Conservation (phyloP, 2,329 filamentous ascomycete genomes). For the Dactylellina haptotyla region DNA sequence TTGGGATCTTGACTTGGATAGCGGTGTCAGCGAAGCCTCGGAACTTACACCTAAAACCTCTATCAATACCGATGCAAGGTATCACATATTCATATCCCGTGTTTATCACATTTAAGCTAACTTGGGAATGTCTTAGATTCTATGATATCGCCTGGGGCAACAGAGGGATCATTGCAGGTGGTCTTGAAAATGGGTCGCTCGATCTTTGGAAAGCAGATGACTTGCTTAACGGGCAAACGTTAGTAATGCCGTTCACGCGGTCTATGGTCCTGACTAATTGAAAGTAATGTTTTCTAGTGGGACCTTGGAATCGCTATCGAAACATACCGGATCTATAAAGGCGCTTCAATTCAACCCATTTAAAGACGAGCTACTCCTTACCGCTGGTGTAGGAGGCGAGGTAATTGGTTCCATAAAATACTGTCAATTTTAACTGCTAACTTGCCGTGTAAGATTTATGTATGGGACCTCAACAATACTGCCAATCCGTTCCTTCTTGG, state of each 20-base stretch:
- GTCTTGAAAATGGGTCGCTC: conserved; percentile 90
- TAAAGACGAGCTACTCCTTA: conserved; percentile 88
- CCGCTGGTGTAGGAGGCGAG: conserved; percentile 92
- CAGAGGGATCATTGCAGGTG: conserved; percentile 90
- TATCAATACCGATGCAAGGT: conserved; percentile 90
- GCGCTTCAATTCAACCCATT: conserved; percentile 95
- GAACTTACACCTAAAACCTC: conserved; percentile 87
- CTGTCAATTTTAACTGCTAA: conserved; percentile 8
- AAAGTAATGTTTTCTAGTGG: conserved; percentile 13
- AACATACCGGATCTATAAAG: conserved; percentile 93
- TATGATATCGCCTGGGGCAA: conserved; percentile 97
- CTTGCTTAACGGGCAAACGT: conserved; percentile 68
- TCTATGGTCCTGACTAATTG: conserved; percentile 58
- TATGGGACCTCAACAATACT: conserved; percentile 92
- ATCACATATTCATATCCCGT: conserved; percentile 58
- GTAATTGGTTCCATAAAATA: conserved; percentile 56
- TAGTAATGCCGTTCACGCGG: conserved; percentile 54
- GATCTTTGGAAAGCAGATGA: conserved; percentile 91
- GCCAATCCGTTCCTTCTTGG: conserved; percentile 88
- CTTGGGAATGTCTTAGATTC: conserved; percentile 72
- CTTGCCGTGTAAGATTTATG: conserved; percentile 71
- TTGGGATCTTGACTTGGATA: conserved; percentile 90
- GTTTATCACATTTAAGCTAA: neutral
- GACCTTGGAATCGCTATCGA: conserved; percentile 70
- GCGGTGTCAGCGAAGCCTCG: conserved; percentile 73